Base-by-base conservation (phyloP, 73 alveolate genomes). In the Uronychia binucleata region DNA sequence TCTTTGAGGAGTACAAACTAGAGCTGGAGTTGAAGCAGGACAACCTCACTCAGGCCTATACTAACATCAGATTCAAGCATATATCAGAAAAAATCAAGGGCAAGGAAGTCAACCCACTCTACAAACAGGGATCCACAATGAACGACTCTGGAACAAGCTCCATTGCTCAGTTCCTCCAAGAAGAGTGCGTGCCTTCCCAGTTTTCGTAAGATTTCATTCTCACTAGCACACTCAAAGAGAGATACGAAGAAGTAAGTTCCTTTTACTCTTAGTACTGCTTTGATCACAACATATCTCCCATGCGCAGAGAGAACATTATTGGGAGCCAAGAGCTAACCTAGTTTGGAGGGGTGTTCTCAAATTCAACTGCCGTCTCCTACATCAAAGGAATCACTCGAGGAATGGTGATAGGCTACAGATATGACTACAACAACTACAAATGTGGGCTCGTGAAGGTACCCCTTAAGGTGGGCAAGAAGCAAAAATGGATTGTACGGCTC, bases 151-250 rank as follows among this genome's bases (percentile, higher is more conserved):
- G 28, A 30, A 80, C 28, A 11, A 28, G 59, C 34, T 25, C 67
- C 28, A 32, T 81, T 28, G 35, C 25, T 0, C 30, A 59, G 1
- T 81, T 81, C 59, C 30, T 81, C 31, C 33, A 30, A 8, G 77
- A 67, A 25, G 81, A 81, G 29, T 81, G 88, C 29, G 81, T 81
- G 8, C 25, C 30, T 1, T 28, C 75, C 33, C 57, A 33, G 28
- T 81, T 81, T 60, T 30, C 28, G 74, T 26, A 34, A 30, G 88
- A 81, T 30, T 81, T 27, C 58, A 81, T 81, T 19, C 88, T 81
- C 8, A n/a, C 46, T 8, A 81, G 26, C 1, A 46, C n/a, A 59
- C 30, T 81, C 28, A 58, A 57, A 29, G 30, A 28, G 57, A 58
- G 35, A 27, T 81, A 81, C 34, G 34, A 81, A 46, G 67, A 46